Base-by-base conservation (phyloP, 768 basidiomycete species). In the Nidula microcarpa region DNA sequence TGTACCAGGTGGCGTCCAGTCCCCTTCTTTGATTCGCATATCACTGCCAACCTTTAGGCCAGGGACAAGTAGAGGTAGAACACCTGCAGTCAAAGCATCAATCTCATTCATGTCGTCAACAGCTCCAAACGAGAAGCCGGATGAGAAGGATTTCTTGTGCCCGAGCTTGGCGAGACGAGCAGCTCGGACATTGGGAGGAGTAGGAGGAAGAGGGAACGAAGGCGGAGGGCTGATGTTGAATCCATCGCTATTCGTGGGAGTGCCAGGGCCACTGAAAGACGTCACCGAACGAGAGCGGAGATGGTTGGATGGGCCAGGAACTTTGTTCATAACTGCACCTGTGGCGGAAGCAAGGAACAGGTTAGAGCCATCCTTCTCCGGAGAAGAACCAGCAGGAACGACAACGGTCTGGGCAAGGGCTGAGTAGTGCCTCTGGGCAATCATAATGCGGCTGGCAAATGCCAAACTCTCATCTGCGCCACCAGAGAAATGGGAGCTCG, bases 371-470 rank as follows among this genome's bases (percentile, higher is more conserved):
- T 57, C 54, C 57, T 68, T 72, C 33, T 79, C 75, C 17, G 76
- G 75, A 4, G 80, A 80, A 6, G 59, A 57, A 43, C 68, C 62
- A 39, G 68, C 61, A 30, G 81, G 72, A 36, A 88, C 72, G 4
- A 82, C 69, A 34, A 89, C 68, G 4, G 85, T 87, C 53, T 81
- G 83, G 2, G 87, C 87, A 46, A 88, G 70, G 1, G 86, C 71
- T 3, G 87, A 89, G 59, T 86, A 88, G 64, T 89, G 87, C 45
- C 82, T 74, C 62, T 89, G 84, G 0, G 87, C 87, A 50, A 86
- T 68, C 86, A 89, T 86, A 60, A 89, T 84, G 54, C 71, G 72
- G 33, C 81, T 80, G 5, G 77, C 76, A 56, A 75, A 77, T 0
- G 70, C 77, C 37, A 80, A 54, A 43, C 74, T 75, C 34, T 83